These are phyloP conservation scores for Trichaptum fuscoviolaceum DNA, from an alignment of 768 basidiomycete genomes.

Conservation along the genomic window DNA sequence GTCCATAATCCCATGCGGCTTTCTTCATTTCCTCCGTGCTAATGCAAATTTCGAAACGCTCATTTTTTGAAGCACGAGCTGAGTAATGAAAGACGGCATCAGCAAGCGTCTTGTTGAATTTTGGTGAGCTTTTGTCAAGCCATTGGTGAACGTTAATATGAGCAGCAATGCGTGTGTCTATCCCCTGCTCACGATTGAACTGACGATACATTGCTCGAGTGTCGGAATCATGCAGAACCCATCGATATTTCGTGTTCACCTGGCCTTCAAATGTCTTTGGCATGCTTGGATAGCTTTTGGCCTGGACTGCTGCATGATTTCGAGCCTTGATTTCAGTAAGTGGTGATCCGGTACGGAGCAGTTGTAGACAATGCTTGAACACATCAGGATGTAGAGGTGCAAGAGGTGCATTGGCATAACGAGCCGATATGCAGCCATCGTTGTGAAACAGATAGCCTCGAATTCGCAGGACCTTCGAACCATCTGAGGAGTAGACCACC, in stretches of 20 bases:
- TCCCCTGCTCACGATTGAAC: slow-evolving; percentile 15
- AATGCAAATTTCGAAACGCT: slow-evolving; percentile 28
- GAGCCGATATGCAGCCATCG: slow-evolving; percentile 18
- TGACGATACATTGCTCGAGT: slow-evolving; percentile 18
- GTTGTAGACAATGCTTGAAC: slow-evolving; percentile 12
- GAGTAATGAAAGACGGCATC: slow-evolving; percentile 25
- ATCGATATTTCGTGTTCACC: slow-evolving; percentile 10
- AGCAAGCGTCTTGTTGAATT: slow-evolving; percentile 14
- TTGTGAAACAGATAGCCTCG: slow-evolving; percentile 25
- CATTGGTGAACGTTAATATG: slow-evolving; percentile 23
- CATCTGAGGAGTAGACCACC: slow-evolving; percentile 17
- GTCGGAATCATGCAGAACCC: slow-evolving; percentile 14
- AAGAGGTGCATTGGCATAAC: slow-evolving; percentile 18
- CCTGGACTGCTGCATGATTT: slow-evolving; percentile 9
- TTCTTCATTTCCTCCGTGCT: slow-evolving; percentile 18
- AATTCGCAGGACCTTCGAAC: slow-evolving; percentile 18
- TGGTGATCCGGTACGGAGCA: slow-evolving; percentile 13
- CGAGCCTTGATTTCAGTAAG: slow-evolving; percentile 17
- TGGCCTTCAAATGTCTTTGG: background rate
- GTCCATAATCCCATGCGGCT: slow-evolving; percentile 20
- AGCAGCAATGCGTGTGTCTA: slow-evolving; percentile 6
- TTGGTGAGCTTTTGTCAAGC: slow-evolving; percentile 19
- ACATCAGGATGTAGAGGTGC: slow-evolving; percentile 31
- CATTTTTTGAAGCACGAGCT: slow-evolving; percentile 15
- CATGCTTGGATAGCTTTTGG: background rate